Evolutionary conservation across 441 rosid genomes (phyloP).

Genomic region (Erodium texanum): DNA sequence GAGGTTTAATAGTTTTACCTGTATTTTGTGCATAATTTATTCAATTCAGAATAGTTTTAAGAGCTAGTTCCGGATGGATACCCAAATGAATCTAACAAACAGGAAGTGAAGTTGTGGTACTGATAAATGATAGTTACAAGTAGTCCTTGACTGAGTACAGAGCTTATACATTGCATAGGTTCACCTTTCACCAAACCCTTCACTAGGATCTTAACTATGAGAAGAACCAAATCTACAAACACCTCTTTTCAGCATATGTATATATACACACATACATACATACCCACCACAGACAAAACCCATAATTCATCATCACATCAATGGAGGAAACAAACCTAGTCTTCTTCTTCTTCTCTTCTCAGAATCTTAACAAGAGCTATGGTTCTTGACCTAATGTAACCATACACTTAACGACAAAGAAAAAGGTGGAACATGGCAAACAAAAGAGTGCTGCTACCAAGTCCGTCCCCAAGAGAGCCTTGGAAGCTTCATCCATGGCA

Average conservation of each 20-base stretch:
- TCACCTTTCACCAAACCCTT: too few relatives aligned
- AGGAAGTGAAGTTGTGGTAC: too few relatives aligned
- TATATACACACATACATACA: background rate
- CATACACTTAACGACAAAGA: background rate
- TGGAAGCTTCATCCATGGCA: slow-evolving; percentile 3
- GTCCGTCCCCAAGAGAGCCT: slow-evolving; percentile 1
- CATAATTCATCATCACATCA: background rate
- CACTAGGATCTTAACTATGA: background rate
- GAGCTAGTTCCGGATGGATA: too few relatives aligned
- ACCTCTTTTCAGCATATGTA: background rate
- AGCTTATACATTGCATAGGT: too few relatives aligned
- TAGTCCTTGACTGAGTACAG: too few relatives aligned
- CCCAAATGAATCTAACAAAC: too few relatives aligned
- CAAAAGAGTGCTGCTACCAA: background rate
- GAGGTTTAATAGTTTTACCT: too few relatives aligned
- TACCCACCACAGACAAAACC: background rate
- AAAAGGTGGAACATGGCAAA: background rate
- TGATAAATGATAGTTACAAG: too few relatives aligned
- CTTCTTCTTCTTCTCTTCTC: background rate
- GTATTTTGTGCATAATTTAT: too few relatives aligned
- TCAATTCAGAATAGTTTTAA: too few relatives aligned
- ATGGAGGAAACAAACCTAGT: background rate
- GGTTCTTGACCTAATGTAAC: background rate
- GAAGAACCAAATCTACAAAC: background rate
- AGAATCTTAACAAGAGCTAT: background rate